phyloP scores from a whole-genome alignment of 2,329 filamentous ascomycete genomes.

The Elsinoe fawcettii region DNA sequence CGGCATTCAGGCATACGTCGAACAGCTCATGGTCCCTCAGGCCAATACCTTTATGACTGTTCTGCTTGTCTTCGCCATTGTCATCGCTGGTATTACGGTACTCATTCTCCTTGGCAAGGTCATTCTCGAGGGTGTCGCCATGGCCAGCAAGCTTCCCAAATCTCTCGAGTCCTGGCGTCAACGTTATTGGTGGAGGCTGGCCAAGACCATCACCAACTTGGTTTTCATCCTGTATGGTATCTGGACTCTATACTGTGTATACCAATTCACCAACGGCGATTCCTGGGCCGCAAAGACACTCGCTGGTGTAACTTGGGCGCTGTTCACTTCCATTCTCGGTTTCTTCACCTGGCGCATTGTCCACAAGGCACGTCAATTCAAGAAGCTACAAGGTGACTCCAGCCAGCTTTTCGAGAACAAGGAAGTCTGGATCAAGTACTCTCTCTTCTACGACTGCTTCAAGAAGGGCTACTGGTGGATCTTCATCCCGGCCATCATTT shows the following conservation, averaged over 20 bases:
- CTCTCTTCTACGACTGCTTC: slow-evolving; percentile 93
- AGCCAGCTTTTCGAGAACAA: slow-evolving; percentile 77
- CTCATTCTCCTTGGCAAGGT: slow-evolving; percentile 85
- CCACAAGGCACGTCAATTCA: slow-evolving; percentile 64
- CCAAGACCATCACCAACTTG: slow-evolving; percentile 79
- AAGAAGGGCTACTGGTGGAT: slow-evolving; percentile 96
- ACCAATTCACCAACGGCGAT: slow-evolving; percentile 87
- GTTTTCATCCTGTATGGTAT: slow-evolving; percentile 88
- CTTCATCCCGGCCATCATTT: slow-evolving; percentile 80
- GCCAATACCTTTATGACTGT: slow-evolving; percentile 96
- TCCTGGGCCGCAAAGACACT: slow-evolving; percentile 86
- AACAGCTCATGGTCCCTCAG: slow-evolving; percentile 75
- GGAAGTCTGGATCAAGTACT: slow-evolving; percentile 89
- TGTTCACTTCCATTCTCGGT: slow-evolving; percentile 73
- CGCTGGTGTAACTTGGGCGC: slow-evolving; percentile 67
- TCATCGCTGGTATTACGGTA: slow-evolving; percentile 75
- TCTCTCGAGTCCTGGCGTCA: slow-evolving; percentile 77
- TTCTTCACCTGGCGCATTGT: slow-evolving; percentile 85
- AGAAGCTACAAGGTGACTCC: slow-evolving; percentile 65
- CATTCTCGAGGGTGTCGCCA: slow-evolving; percentile 79
- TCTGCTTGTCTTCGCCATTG: slow-evolving; percentile 77
- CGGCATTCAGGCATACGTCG: slow-evolving; percentile 74
- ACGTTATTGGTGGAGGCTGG: slow-evolving; percentile 92
- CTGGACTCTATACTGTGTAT: slow-evolving; percentile 93
- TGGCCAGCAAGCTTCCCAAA: slow-evolving; percentile 81